Base-by-base conservation (phyloP, 75 land plant species). In the Picea sitchensis region DNA sequence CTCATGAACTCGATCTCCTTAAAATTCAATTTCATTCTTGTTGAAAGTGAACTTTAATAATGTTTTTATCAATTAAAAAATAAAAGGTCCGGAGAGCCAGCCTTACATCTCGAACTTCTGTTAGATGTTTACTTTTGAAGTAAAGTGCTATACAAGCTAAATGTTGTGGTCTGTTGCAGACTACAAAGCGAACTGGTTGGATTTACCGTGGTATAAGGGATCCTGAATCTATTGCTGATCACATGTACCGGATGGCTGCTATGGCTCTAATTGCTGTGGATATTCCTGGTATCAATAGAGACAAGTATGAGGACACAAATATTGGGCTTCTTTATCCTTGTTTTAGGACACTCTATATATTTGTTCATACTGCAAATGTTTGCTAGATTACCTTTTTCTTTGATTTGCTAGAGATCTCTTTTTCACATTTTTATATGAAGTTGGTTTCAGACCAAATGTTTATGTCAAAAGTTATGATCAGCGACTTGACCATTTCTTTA, bases 111-210 rank as follows among this genome's bases (percentile, higher is more conserved):
- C 20, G n/a, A 32, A 32, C 20, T 67, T 38, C 34, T 65, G 69
- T 14, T 17, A 65, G 17, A 65, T 65, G 36, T 65, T 65, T 65
- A 14, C 5, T 65, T 65, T 69, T 69, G 51, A 41, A 71, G 23
- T 41, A 18, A 13, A 51, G 51, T 38, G 6, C 20, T 17, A 12
- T 15, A 67, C 36, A 1, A 67, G 44, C 73, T 71, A 71, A 71
- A 21, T 31, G 2, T 64, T 61, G 54, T 32, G 73, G 17, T 64
- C 13, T 54, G 38, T 51, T 51, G 76, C 88, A 96, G 99, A 92
- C 93, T 14, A 94, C 99, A 65, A 96, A 94, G 83, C 84, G 99
- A 77, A 84, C 97, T 15, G 99, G 99, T 60, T 96, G 99, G 99
- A 84, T 94, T 14, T 54, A 83, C 41, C 86, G 82, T 56, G 93